A percentile compares a stretch with the other conserved stretches of the same genome.
These are phyloP conservation scores for Penicillium angulare DNA, from an alignment of 495 filamentous ascomycete species.

Conservation along the genomic window DNA sequence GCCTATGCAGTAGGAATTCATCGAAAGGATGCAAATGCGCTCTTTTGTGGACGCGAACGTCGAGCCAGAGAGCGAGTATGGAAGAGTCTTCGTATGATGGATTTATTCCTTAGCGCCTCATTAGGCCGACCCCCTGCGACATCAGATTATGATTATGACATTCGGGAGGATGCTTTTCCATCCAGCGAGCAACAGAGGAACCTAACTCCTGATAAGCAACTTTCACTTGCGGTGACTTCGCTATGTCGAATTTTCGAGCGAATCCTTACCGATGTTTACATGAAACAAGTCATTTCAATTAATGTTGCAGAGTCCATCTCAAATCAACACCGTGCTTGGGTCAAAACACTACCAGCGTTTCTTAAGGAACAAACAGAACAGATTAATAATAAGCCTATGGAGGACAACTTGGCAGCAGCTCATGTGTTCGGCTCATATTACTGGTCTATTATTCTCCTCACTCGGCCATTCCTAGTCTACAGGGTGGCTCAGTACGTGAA, in stretches of 20 bases:
- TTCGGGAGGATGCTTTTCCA: constrained; percentile 29
- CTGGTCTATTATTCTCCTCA: constrained; percentile 72
- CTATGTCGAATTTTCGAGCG: constrained; percentile 63
- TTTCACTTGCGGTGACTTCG: constrained; percentile 35
- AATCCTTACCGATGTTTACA: constrained; percentile 67
- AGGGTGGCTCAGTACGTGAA: constrained; percentile 47
- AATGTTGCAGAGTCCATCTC: constrained; percentile 64
- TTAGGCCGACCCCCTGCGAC: constrained; percentile 60
- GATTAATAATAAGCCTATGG: constrained; percentile 40
- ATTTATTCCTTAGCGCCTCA: constrained; percentile 59
- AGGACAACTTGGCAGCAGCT: constrained; percentile 60
- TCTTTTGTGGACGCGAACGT: constrained; percentile 51
- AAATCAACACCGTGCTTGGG: constrained; percentile 50
- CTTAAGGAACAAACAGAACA: constrained; percentile 36
- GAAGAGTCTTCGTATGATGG: constrained; percentile 61
- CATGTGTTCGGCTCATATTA: constrained; percentile 70
- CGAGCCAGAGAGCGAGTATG: constrained; percentile 56
- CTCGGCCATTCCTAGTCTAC: constrained; percentile 64
- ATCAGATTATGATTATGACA: constrained; percentile 57
- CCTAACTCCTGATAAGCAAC: constrained; percentile 28
- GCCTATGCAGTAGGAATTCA: constrained; percentile 62
- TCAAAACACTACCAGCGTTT: constrained; percentile 32
- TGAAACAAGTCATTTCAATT: constrained; percentile 66
- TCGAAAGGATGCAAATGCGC: constrained; percentile 57
- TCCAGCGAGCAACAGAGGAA: constrained; percentile 20